A percentile compares a stretch with the other conserved stretches of the same genome.
phyloP scores from a whole-genome alignment of 1,139 yeast genomes.

The Debaryomyces psychrophilus region DNA sequence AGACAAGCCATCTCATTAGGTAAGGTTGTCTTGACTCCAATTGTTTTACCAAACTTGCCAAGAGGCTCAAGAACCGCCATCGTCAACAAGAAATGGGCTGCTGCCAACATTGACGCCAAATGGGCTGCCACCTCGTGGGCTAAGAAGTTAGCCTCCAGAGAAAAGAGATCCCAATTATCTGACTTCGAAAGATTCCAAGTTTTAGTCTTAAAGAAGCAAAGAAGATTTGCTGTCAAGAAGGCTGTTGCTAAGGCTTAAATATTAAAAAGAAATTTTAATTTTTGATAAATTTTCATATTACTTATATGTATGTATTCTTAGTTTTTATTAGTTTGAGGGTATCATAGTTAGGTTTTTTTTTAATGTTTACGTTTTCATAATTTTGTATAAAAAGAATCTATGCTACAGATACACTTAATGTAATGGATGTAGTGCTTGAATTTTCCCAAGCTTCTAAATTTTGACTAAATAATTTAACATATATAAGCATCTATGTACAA shows the following conservation, averaged over 20 bases:
- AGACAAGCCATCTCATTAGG: slow-evolving; percentile 91
- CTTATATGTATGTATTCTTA: slow-evolving; percentile 35
- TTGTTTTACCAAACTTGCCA: slow-evolving; percentile 82
- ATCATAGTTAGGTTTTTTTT: slow-evolving; percentile 34
- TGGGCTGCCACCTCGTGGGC: slow-evolving; percentile 98
- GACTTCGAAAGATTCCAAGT: slow-evolving; percentile 99
- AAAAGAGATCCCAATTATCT: slow-evolving; percentile 87
- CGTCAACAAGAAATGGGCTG: slow-evolving; percentile 91
- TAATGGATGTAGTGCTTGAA: neutral
- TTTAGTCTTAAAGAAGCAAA: slow-evolving; percentile 94
- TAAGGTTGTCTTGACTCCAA: slow-evolving; percentile 90
- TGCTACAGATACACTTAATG: neutral
- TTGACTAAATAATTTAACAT: slow-evolving; percentile 1
- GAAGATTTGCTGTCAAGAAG: slow-evolving; percentile 91
- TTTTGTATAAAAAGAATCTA: slow-evolving; percentile 12
- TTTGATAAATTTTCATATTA: slow-evolving; percentile 22
- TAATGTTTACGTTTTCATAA: slow-evolving; percentile 33
- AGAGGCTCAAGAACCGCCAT: slow-evolving; percentile 91
- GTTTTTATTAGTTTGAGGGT: slow-evolving; percentile 33
- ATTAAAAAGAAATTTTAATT: slow-evolving; percentile 23
- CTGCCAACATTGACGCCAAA: slow-evolving; percentile 84
- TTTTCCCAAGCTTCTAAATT: neutral
- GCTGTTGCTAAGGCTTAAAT: slow-evolving; percentile 79
- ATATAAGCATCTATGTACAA: slow-evolving; percentile 16
- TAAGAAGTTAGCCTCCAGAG: slow-evolving; percentile 93